Evolutionary conservation across 768 basidiomycete genomes (phyloP).

Genomic region (Strobilomyces dryophilus): DNA sequence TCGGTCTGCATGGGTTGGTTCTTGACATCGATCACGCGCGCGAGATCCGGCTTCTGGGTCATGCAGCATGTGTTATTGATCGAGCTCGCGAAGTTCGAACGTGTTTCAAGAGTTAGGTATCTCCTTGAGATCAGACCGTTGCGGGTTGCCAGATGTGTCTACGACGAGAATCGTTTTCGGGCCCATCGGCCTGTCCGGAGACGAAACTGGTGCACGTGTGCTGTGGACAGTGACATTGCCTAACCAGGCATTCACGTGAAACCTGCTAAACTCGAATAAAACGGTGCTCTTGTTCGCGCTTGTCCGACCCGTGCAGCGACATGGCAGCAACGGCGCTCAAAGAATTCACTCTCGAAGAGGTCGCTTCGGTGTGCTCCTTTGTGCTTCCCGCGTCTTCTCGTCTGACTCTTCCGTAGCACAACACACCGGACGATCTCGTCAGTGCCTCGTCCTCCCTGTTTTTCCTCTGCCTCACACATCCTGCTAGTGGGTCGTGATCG

Average conservation of each 20-base stretch:
- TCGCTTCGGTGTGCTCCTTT: conserved; percentile 41
- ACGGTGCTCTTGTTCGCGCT: neutral
- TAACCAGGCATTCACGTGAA: neutral
- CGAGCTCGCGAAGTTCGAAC: too few species aligned
- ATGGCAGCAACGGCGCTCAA: conserved; percentile 36
- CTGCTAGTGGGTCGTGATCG: conserved; percentile 74
- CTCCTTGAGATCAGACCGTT: too few species aligned
- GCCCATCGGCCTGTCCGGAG: too few species aligned
- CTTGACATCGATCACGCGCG: too few species aligned
- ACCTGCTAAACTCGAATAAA: neutral
- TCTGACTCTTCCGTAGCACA: conserved; percentile 49
- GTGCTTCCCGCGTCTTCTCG: neutral
- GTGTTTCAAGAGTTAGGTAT: too few species aligned
- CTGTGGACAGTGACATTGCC: too few species aligned
- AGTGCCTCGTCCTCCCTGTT: conserved; percentile 14
- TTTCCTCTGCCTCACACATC: neutral
- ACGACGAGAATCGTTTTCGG: too few species aligned
- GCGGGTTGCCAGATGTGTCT: too few species aligned
- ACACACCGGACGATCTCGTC: conserved; percentile 71
- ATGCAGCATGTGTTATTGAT: too few species aligned
- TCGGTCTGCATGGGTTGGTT: too few species aligned
- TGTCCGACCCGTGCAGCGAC: neutral
- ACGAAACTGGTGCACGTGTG: too few species aligned
- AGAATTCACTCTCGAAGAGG: conserved; percentile 54
- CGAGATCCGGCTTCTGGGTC: too few species aligned